A percentile compares a stretch with the other conserved stretches of the same genome.
Evolutionary conservation across 768 basidiomycete genomes (phyloP).

Genomic region (Podaxis sp.): DNA sequence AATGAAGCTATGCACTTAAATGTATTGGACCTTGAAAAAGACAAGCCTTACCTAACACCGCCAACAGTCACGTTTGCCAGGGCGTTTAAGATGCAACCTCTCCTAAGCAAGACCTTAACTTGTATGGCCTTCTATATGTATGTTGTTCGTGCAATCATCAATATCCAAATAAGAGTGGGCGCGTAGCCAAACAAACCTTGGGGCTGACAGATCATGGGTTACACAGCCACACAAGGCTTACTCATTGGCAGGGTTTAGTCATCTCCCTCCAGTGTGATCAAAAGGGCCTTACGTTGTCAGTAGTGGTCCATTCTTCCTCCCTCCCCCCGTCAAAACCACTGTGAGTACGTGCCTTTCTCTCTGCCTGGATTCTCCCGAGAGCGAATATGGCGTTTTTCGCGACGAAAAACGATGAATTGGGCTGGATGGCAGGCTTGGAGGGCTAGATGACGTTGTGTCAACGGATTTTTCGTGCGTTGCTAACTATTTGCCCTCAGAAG

Average conservation of each 20-base stretch:
- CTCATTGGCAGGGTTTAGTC: conserved; percentile 1
- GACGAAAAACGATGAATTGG: conserved; percentile 1
- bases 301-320: not conserved
- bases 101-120: too few relatives aligned
- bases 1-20: not conserved
- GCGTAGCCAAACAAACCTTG: too few relatives aligned
- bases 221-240: conserved; percentile 7
- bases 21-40: not conserved
- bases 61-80: not conserved
- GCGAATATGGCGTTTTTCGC: not conserved
- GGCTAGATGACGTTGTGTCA: conserved; percentile 13
- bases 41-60: not conserved
- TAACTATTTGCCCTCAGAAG: conserved; percentile 5
- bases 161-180: too few relatives aligned
- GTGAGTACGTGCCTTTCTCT: conserved; percentile 16
- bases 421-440: conserved; percentile 6
- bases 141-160: too few relatives aligned
- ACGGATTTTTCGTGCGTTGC: not conserved
- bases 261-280: not conserved
- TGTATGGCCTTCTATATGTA: too few relatives aligned
- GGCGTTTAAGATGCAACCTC: not conserved
- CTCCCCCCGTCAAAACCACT: conserved; percentile 10
- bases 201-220: not conserved
- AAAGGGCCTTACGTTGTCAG: not conserved
- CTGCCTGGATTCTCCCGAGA: not conserved